A percentile compares a stretch with the other conserved stretches of the same genome.
These are phyloP conservation scores for Oryza coarctata DNA, from an alignment of 176 grass and related monocot species.

Conservation along the genomic window DNA sequence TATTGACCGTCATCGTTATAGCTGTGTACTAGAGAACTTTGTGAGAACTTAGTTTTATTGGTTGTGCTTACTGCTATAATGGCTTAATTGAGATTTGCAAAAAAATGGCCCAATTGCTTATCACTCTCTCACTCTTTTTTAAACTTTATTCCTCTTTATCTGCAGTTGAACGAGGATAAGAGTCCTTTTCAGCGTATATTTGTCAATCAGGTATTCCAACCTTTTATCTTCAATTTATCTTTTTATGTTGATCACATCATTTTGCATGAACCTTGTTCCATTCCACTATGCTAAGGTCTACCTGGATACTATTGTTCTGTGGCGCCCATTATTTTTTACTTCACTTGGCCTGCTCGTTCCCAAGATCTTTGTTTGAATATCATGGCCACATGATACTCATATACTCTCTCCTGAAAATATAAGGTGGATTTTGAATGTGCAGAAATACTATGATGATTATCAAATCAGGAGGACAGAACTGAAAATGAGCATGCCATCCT, in stretches of 20 bases:
- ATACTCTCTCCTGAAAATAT: not conserved
- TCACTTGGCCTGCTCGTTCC: slow-evolving; percentile 17
- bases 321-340: not conserved
- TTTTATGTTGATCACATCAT: slow-evolving; percentile 18
- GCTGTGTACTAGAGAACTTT: not conserved
- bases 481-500: not conserved
- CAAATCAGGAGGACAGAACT: not conserved
- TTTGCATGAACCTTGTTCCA: slow-evolving; percentile 14
- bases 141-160: slow-evolving; percentile 19
- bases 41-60: slow-evolving; percentile 19
- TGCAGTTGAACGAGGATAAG: slow-evolving; percentile 97
- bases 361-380: slow-evolving; percentile 8
- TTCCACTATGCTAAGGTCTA: not conserved
- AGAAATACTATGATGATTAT: not conserved
- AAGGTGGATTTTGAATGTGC: not conserved
- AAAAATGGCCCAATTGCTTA: not conserved
- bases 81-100: not conserved
- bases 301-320: not conserved
- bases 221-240: not conserved
- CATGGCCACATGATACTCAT: not conserved
- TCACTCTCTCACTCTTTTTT: slow-evolving; percentile 10
- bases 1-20: not conserved
- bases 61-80: not conserved
- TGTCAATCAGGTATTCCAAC: slow-evolving; percentile 84
- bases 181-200: slow-evolving; percentile 98